Conservation (phyloP, 805 yeast genomes). For the Saccharomycopsis amapae region DNA sequence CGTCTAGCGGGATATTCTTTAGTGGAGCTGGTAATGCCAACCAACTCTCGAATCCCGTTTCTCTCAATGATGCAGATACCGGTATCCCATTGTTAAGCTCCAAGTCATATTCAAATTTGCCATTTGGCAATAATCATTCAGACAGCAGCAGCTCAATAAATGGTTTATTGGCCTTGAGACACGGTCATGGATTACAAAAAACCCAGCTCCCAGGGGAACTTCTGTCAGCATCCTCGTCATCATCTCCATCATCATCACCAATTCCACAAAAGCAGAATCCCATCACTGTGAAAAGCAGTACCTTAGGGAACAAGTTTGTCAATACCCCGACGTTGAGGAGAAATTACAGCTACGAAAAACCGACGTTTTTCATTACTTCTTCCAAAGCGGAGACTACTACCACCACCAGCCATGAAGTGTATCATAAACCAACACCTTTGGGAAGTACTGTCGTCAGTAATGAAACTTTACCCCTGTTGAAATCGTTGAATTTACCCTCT, state of each 20-base stretch:
- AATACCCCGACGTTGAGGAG: background rate
- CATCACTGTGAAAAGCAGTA: too few species aligned
- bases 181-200: slow-evolving; percentile 11
- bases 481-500: slow-evolving; percentile 25
- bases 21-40: slow-evolving; percentile 17
- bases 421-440: background rate
- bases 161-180: slow-evolving; percentile 19
- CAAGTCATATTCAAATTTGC: background rate
- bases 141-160: slow-evolving; percentile 12
- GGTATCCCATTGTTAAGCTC: too few species aligned
- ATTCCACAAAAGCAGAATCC: too few species aligned
- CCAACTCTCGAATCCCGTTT: too few species aligned
- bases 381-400: too few species aligned
- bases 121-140: too few species aligned
- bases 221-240: background rate
- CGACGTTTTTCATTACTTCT: slow-evolving; percentile 5
- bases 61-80: too few species aligned
- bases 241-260: slow-evolving; percentile 3
- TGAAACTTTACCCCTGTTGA: slow-evolving; percentile 22
- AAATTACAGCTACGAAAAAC: background rate
- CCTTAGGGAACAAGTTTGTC: background rate
- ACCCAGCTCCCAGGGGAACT: background rate
- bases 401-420: too few species aligned
- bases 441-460: background rate
- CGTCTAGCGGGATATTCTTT: slow-evolving; percentile 19